A percentile compares a stretch with the other conserved stretches of the same genome.
phyloP scores from a whole-genome alignment of 2,329 filamentous ascomycete species.

The Lachnum nothofagi region DNA sequence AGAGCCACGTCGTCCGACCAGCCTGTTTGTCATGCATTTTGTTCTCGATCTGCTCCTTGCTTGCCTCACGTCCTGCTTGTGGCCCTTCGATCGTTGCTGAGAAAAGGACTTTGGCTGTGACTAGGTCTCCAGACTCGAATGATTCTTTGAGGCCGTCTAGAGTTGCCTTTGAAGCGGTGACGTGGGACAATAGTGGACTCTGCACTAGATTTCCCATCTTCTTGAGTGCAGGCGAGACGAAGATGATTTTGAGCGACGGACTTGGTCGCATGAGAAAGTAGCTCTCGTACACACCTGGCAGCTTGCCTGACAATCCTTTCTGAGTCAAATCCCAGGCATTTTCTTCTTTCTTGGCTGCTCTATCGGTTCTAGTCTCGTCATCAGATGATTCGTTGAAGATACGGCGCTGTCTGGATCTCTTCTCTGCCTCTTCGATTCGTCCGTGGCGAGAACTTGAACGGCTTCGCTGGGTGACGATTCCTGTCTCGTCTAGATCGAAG shows the following conservation, averaged over 20 bases:
- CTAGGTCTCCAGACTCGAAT: conserved; percentile 7
- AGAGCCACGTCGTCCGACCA: conserved; percentile 7
- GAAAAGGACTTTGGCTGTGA: conserved; percentile 14
- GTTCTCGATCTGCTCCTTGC: conserved; percentile 5
- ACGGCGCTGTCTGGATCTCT: neutral
- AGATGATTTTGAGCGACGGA: conserved; percentile 13
- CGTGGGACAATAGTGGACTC: conserved; percentile 9
- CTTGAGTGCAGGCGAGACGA: conserved; percentile 9
- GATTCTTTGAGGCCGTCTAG: conserved; percentile 8
- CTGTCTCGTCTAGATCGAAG: conserved; percentile 61
- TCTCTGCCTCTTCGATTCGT: conserved; percentile 34
- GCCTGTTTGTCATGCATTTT: conserved; percentile 1
- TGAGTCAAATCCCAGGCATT: conserved; percentile 3
- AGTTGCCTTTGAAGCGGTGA: conserved; percentile 9
- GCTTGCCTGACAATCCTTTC: conserved; percentile 4
- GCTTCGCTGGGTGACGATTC: conserved; percentile 54
- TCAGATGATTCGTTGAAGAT: conserved; percentile 3
- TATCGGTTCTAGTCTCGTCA: neutral
- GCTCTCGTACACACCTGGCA: conserved; percentile 16
- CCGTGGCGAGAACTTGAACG: conserved; percentile 45
- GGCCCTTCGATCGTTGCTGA: neutral
- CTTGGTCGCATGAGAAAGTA: conserved; percentile 14
- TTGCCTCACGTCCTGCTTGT: conserved; percentile 3
- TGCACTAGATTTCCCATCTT: conserved; percentile 11
- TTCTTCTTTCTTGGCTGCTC: neutral